Evolutionary conservation across 306 rosid species (phyloP).

Genomic region (Geum urbanum): DNA sequence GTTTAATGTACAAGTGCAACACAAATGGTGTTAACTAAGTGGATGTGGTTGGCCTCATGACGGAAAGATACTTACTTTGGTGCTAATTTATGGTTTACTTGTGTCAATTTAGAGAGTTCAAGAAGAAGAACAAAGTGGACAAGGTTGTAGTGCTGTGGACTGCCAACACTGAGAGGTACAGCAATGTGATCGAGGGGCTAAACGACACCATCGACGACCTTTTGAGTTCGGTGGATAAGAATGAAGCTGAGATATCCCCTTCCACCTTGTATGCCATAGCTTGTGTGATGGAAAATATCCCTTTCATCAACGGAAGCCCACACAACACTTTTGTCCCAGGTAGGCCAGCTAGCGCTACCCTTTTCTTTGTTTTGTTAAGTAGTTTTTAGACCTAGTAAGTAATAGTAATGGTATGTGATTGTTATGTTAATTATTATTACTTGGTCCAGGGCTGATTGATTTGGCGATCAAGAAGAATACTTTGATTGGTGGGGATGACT

Average conservation of each 20-base stretch:
- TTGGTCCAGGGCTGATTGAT: conserved; percentile 64
- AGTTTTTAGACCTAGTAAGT: conserved; percentile 6
- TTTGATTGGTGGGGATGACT: conserved; percentile 97
- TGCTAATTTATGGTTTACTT: conserved; percentile 2
- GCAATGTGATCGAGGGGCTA: conserved; percentile 75
- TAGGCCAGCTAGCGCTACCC: conserved; percentile 11
- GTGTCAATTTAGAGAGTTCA: conserved; percentile 65
- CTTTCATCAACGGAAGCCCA: conserved; percentile 98
- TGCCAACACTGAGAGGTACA: conserved; percentile 97
- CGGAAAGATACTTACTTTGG: conserved; percentile 5
- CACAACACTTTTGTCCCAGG: conserved; percentile 99
- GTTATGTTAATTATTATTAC: background rate
- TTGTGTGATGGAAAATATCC: conserved; percentile 73
- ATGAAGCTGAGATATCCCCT: conserved; percentile 95
- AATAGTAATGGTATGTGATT: background rate
- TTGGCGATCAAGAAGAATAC: conserved; percentile 72
- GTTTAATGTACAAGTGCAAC: background rate
- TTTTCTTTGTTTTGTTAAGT: background rate
- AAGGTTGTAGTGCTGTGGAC: conserved; percentile 95
- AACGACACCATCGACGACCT: conserved; percentile 81
- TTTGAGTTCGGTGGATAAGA: conserved; percentile 68
- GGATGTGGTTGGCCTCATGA: background rate
- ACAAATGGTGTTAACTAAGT: background rate
- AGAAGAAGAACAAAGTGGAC: conserved; percentile 79
- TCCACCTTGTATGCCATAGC: conserved; percentile 86